These are phyloP conservation scores for Agapanthus africanus DNA, from an alignment of 106 monocot genomes.

Conservation along the genomic window DNA sequence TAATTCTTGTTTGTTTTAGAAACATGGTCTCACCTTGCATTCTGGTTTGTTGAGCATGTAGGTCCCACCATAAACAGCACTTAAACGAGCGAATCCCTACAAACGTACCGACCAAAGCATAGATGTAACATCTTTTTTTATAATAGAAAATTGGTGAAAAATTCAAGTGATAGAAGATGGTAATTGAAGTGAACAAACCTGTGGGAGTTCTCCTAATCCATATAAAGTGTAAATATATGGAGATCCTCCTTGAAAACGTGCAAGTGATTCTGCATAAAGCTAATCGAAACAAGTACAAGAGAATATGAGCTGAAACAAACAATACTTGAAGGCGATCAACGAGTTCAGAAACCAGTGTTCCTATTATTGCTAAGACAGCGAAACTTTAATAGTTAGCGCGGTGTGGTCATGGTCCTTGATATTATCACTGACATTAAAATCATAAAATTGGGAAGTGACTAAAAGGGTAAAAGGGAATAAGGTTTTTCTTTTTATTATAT, in stretches of 20 bases:
- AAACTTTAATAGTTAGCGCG: too few relatives aligned
- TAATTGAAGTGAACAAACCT: constrained; percentile 34
- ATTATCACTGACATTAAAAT: too few relatives aligned
- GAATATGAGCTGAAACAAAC: neutral
- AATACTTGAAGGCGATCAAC: too few relatives aligned
- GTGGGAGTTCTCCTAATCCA: constrained; percentile 79
- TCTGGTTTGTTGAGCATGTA: constrained; percentile 90
- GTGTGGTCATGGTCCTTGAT: too few relatives aligned
- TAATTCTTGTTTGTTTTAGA: neutral
- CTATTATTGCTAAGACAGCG: too few relatives aligned
- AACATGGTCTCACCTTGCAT: constrained; percentile 47
- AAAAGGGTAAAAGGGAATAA: too few relatives aligned
- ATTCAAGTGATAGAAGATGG: neutral
- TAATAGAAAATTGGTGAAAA: too few relatives aligned
- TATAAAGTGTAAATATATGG: constrained; percentile 83
- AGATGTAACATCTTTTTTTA: neutral
- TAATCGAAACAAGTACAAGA: constrained; percentile 15
- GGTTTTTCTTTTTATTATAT: too few relatives aligned
- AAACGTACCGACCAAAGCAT: too few relatives aligned
- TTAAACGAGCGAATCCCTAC: constrained; percentile 77
- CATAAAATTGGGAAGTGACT: too few relatives aligned
- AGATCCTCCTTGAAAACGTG: constrained; percentile 76
- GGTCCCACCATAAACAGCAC: constrained; percentile 88
- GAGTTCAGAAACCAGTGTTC: too few relatives aligned
- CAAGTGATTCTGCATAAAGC: constrained; percentile 76